Percentiles rank a stretch among this genome's conserved stretches.
phyloP scores from a whole-genome alignment of 176 grass and related monocot genomes.

The Luzula sylvatica region DNA sequence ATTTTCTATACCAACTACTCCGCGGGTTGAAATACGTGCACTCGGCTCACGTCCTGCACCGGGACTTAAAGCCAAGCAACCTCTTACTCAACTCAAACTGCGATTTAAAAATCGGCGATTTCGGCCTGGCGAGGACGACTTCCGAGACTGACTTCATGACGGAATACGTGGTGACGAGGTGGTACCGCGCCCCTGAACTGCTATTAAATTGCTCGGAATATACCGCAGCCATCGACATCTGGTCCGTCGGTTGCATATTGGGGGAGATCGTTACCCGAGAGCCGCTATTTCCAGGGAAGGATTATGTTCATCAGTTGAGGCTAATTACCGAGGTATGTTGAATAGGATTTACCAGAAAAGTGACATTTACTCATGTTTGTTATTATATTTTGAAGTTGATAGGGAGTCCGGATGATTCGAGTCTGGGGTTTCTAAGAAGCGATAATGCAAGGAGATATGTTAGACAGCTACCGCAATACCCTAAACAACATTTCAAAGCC shows the following conservation, averaged over 20 bases:
- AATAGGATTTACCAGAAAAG: neutral
- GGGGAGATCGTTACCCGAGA: constrained; percentile 85
- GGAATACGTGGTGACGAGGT: constrained; percentile 91
- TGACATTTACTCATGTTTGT: constrained; percentile 1
- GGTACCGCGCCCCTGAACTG: constrained; percentile 87
- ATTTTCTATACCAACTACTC: constrained; percentile 86
- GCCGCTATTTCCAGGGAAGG: constrained; percentile 89
- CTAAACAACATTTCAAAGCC: constrained; percentile 71
- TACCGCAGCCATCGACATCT: constrained; percentile 95
- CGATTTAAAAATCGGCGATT: constrained; percentile 89
- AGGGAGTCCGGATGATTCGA: constrained; percentile 90
- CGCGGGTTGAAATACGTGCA: constrained; percentile 95
- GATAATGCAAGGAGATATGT: constrained; percentile 92
- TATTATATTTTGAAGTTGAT: constrained; percentile 61
- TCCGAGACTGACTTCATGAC: constrained; percentile 98
- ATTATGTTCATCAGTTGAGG: constrained; percentile 90
- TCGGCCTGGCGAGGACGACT: constrained; percentile 89
- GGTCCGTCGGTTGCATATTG: constrained; percentile 91
- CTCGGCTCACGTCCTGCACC: constrained; percentile 86
- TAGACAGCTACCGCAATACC: constrained; percentile 82
- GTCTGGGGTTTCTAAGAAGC: constrained; percentile 88
- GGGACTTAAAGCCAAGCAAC: constrained; percentile 90
- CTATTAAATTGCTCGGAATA: constrained; percentile 98
- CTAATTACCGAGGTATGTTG: constrained; percentile 82
- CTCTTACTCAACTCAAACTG: constrained; percentile 85